A percentile compares a stretch with the other conserved stretches of the same genome.
These are phyloP conservation scores for Boletus nobilissimus DNA, from an alignment of 1,284 basidiomycete species.

Conservation along the genomic window DNA sequence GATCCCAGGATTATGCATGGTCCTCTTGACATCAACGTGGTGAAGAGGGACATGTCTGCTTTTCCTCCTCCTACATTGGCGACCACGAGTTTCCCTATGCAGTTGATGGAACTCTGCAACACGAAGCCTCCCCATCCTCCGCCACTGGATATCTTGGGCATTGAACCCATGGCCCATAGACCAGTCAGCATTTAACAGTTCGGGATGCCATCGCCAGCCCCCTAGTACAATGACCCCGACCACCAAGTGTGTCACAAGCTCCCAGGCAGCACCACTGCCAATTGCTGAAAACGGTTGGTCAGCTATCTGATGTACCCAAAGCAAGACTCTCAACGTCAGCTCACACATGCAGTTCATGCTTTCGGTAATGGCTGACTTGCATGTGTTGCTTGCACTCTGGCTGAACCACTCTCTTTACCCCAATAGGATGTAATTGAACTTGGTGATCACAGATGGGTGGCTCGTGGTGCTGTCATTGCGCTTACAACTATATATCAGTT, in stretches of 20 bases:
- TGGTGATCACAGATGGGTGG: constrained; percentile 84
- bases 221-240: constrained; percentile 55
- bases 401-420: constrained; percentile 18
- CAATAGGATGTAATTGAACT: constrained; percentile 88
- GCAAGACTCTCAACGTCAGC: constrained; percentile 79
- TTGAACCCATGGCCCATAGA: constrained; percentile 85
- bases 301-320: constrained; percentile 81
- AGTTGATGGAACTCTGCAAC: constrained; percentile 96
- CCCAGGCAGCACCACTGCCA: constrained; percentile 91
- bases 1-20: constrained; percentile 65
- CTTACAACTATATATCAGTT: constrained; percentile 87
- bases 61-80: constrained; percentile 67
- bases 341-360: constrained; percentile 97
- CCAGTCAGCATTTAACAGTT: constrained; percentile 57
- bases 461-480: constrained; percentile 78
- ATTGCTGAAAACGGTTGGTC: constrained; percentile 89
- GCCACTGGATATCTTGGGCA: constrained; percentile 90
- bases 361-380: constrained; percentile 64
- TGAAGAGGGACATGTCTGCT: constrained; percentile 52
- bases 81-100: constrained; percentile 86
- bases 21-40: constrained; percentile 70
- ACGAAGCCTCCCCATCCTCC: constrained; percentile 94
- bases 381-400: constrained; percentile 16
- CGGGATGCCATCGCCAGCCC: constrained; percentile 63
- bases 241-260: constrained; percentile 91